A percentile compares a stretch with the other conserved stretches of the same genome.
These are phyloP conservation scores for Houttuynia cordata DNA, from an alignment of 164 flowering plant species.

Conservation along the genomic window DNA sequence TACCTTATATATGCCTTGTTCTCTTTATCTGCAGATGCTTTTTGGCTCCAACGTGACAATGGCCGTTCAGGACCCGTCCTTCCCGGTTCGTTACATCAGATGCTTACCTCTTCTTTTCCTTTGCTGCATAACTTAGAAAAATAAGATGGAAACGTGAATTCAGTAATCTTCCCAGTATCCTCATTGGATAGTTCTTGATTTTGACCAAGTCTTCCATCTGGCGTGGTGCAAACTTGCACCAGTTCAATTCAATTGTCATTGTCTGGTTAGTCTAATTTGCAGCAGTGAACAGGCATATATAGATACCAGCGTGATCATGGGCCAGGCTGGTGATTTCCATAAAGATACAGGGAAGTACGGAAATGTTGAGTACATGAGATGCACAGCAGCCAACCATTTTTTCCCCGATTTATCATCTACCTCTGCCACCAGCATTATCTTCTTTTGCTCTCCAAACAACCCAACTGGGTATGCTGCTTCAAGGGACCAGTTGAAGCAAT, in stretches of 20 bases:
- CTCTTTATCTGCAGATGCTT: slow-evolving; percentile 40
- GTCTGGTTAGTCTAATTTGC: not conserved
- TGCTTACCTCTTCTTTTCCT: too few species aligned
- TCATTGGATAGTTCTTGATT: too few species aligned
- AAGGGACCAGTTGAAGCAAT: slow-evolving; percentile 45
- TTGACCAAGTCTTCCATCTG: too few species aligned
- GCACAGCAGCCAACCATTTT: slow-evolving; percentile 47
- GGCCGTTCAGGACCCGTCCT: slow-evolving; percentile 88
- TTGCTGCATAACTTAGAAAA: too few species aligned
- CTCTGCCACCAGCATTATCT: slow-evolving; percentile 55
- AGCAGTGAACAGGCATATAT: slow-evolving; percentile 51
- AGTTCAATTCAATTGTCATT: not conserved
- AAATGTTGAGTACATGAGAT: slow-evolving; percentile 68
- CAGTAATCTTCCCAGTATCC: too few species aligned
- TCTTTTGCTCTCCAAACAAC: slow-evolving; percentile 92
- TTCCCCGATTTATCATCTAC: slow-evolving; percentile 53
- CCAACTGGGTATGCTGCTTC: slow-evolving; percentile 83
- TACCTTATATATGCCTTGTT: not conserved
- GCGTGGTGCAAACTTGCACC: not conserved
- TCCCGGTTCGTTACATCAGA: slow-evolving; percentile 40
- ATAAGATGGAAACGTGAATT: too few species aligned
- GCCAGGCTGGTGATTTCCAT: slow-evolving; percentile 44
- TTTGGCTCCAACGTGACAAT: slow-evolving; percentile 56
- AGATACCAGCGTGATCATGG: slow-evolving; percentile 72
- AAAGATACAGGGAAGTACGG: slow-evolving; percentile 35